These are phyloP conservation scores for Podosphaera xanthii DNA, from an alignment of 2,329 filamentous ascomycete genomes.

Conservation along the genomic window DNA sequence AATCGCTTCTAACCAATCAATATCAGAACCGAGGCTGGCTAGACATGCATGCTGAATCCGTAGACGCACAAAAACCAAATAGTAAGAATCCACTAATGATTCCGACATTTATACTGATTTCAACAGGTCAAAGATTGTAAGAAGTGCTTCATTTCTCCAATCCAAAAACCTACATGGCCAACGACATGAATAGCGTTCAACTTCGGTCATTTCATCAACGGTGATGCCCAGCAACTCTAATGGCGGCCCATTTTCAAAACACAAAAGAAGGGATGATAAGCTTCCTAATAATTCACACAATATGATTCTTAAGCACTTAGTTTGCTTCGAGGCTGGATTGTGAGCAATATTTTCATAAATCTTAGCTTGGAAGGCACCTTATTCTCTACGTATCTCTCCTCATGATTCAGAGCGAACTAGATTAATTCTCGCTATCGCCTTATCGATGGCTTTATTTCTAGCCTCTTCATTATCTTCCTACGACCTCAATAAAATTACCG, in stretches of 20 bases:
- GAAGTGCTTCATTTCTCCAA: conserved; percentile 32
- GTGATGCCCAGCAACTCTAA: conserved; percentile 54
- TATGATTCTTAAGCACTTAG: conserved; percentile 50
- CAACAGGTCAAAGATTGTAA: conserved; percentile 60
- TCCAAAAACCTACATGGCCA: conserved; percentile 1
- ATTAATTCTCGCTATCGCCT: conserved; percentile 35
- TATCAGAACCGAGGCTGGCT: conserved; percentile 69
- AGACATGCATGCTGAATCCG: conserved; percentile 64
- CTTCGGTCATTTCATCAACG: conserved; percentile 49
- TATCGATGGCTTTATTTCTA: conserved; percentile 24
- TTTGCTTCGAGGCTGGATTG: conserved; percentile 58
- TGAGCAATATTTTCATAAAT: conserved; percentile 21
- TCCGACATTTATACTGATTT: conserved; percentile 3
- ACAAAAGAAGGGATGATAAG: conserved; percentile 35
- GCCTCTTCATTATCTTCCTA: conserved; percentile 49
- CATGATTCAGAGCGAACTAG: conserved; percentile 14
- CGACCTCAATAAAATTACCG: conserved; percentile 22
- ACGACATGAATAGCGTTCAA: conserved; percentile 53
- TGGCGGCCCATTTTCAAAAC: conserved; percentile 34
- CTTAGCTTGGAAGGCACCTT: not conserved
- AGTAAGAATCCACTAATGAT: conserved; percentile 22
- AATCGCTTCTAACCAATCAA: not conserved
- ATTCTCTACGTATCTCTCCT: conserved; percentile 8
- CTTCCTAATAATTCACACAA: conserved; percentile 51
- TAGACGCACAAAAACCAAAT: conserved; percentile 65